Percentiles rank a stretch among this genome's conserved stretches.
Evolutionary conservation across 495 filamentous ascomycete genomes (phyloP).

Genomic region (Aspergillus sparsus): DNA sequence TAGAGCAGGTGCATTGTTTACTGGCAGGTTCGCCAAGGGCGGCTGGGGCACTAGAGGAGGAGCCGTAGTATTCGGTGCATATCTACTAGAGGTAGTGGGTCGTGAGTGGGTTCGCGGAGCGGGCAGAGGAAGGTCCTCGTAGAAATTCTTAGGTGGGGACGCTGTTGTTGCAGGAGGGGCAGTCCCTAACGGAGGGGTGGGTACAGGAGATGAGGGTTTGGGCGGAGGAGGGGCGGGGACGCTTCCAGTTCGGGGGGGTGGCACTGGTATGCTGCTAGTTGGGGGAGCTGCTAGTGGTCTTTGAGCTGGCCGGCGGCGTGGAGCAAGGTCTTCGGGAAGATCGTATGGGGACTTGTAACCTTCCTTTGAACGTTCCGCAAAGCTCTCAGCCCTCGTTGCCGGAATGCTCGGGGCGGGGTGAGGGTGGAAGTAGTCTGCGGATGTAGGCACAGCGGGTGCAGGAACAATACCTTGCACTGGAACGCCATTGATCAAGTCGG

Average conservation of each 20-base stretch:
- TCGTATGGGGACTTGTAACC: constrained; percentile 95
- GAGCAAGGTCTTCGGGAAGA: constrained; percentile 82
- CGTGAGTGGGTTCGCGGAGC: constrained; percentile 50
- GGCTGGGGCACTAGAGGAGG: constrained; percentile 16
- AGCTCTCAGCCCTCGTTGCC: constrained; percentile 63
- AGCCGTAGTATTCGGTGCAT: constrained; percentile 48
- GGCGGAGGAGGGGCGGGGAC: constrained; percentile 40
- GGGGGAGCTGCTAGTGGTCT: constrained; percentile 31
- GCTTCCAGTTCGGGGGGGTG: constrained; percentile 61
- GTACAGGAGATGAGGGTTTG: constrained; percentile 25
- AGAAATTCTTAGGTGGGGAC: constrained; percentile 62
- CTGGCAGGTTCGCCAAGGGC: constrained; percentile 24
- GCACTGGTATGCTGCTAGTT: constrained; percentile 32
- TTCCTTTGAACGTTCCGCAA: constrained; percentile 82
- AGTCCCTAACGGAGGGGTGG: constrained; percentile 27
- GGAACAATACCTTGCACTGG: constrained; percentile 29
- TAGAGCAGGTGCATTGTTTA: constrained; percentile 30
- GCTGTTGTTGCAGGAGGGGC: constrained; percentile 36
- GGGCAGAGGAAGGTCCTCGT: constrained; percentile 82
- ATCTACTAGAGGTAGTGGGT: constrained; percentile 49
- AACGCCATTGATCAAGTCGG: constrained; percentile 39
- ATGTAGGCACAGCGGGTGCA: constrained; percentile 34
- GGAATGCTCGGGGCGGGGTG: constrained; percentile 36
- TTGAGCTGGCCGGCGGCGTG: constrained; percentile 60
- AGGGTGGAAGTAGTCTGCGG: constrained; percentile 45